phyloP scores from a whole-genome alignment of 805 yeast species.

The Alloascoidea hylecoeti region DNA sequence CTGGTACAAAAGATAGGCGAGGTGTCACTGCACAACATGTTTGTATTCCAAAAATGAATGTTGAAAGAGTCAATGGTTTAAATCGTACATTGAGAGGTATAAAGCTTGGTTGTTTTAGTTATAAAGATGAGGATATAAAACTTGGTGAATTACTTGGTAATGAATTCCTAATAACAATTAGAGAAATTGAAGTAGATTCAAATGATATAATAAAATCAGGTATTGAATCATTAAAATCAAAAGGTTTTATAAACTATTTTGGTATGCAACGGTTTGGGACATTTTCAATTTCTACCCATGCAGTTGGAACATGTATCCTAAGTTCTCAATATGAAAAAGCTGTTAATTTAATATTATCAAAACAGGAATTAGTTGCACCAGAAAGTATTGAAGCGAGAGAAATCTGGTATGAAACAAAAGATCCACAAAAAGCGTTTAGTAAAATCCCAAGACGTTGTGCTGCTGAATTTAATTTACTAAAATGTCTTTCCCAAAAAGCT shows the following conservation, averaged over 20 bases:
- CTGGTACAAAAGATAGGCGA: constrained; percentile 95
- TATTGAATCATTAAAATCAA: constrained; percentile 38
- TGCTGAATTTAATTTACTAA: constrained; percentile 70
- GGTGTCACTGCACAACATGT: constrained; percentile 87
- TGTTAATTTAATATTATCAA: constrained; percentile 64
- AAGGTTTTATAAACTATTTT: constrained; percentile 85
- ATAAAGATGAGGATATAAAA: constrained; percentile 42
- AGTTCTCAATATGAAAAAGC: constrained; percentile 70
- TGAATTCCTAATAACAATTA: constrained; percentile 72
- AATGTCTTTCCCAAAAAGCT: constrained; percentile 37
- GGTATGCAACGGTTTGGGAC: constrained; percentile 99
- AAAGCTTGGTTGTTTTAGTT: constrained; percentile 65
- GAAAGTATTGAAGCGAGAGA: constrained; percentile 74
- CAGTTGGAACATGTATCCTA: constrained; percentile 60
- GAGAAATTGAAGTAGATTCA: constrained; percentile 40
- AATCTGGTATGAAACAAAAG: constrained; percentile 62
- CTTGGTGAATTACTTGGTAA: constrained; percentile 85
- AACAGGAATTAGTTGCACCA: constrained; percentile 74
- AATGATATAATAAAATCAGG: constrained; percentile 31
- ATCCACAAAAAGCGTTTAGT: constrained; percentile 50
- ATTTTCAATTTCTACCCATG: constrained; percentile 83
- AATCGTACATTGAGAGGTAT: constrained; percentile 70
- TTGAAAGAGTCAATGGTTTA: constrained; percentile 61
- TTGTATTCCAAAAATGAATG: constrained; percentile 47
- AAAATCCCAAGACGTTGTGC: constrained; percentile 80